Evolutionary conservation across 2,329 filamentous ascomycete species (phyloP).

Genomic region (Catunica adiposa): DNA sequence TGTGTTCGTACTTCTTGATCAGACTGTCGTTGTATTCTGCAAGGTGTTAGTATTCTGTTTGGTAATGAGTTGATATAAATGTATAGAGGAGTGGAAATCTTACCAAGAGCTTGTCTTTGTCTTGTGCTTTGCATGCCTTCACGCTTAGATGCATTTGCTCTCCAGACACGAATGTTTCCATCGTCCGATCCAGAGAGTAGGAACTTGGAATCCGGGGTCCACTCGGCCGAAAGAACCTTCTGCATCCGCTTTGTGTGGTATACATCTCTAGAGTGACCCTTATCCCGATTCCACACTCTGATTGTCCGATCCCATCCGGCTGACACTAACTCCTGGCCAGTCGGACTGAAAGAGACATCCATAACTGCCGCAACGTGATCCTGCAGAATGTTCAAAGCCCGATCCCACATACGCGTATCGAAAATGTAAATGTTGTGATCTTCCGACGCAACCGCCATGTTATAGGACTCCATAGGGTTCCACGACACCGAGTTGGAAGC

Average conservation of each 20-base stretch:
- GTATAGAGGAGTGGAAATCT: not conserved
- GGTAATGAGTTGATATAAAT: not conserved
- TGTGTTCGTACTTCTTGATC: slow-evolving; percentile 71
- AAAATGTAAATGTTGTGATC: slow-evolving; percentile 83
- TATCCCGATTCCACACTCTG: slow-evolving; percentile 63
- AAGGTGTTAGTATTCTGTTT: not conserved
- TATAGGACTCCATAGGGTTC: slow-evolving; percentile 96
- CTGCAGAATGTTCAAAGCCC: slow-evolving; percentile 76
- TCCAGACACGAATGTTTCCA: slow-evolving; percentile 74
- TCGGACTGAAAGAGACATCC: slow-evolving; percentile 91
- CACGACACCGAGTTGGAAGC: slow-evolving; percentile 72
- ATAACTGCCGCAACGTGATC: slow-evolving; percentile 84
- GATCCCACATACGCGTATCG: slow-evolving; percentile 80
- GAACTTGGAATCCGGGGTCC: slow-evolving; percentile 80
- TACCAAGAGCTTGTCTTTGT: slow-evolving; percentile 58
- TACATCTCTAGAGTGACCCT: slow-evolving; percentile 76
- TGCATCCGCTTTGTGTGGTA: slow-evolving; percentile 99
- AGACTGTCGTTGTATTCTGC: slow-evolving; percentile 75
- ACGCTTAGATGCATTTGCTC: slow-evolving; percentile 66
- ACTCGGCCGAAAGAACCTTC: slow-evolving; percentile 69
- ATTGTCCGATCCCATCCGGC: slow-evolving; percentile 77
- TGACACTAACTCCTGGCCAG: slow-evolving; percentile 81
- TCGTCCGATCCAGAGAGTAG: slow-evolving; percentile 84
- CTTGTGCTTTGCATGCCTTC: slow-evolving; percentile 73
- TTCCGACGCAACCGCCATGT: slow-evolving; percentile 83